Percentiles rank a stretch among this genome's conserved stretches.
Conservation (phyloP, 176 grass and related monocot species). For the Tillandsia leiboldiana region DNA sequence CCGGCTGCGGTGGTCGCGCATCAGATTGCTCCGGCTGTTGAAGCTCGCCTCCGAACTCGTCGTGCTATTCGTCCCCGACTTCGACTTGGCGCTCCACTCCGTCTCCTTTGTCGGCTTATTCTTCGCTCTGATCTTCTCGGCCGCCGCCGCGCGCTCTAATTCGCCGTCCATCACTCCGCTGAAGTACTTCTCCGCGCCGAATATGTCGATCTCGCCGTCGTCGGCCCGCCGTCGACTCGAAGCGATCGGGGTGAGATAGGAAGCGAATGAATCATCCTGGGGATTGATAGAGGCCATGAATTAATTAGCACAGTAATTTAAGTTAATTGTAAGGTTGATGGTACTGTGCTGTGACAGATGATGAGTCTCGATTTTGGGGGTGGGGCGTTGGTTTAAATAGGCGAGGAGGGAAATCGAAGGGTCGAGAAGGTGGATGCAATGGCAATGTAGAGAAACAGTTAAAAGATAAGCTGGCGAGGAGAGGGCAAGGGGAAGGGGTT, state of each 20-base stretch:
- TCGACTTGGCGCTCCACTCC: conserved; percentile 2
- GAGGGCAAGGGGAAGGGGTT: conserved; percentile 5
- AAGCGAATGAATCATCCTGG: conserved; percentile 30
- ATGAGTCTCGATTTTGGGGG: background rate
- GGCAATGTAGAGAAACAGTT: background rate
- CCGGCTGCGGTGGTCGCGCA: conserved; percentile 9
- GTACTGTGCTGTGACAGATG: conserved; percentile 1
- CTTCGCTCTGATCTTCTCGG: background rate
- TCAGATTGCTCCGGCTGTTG: conserved; percentile 45
- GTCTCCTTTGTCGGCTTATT: background rate
- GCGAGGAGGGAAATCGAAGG: background rate
- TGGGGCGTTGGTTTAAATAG: conserved; percentile 13
- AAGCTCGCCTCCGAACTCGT: conserved; percentile 26
- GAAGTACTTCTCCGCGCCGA: conserved; percentile 66
- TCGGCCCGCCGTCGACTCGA: conserved; percentile 28
- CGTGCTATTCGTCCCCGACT: conserved; percentile 12
- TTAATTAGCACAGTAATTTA: background rate
- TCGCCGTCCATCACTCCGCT: conserved; percentile 32
- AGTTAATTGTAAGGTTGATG: background rate
- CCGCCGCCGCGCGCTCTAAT: background rate
- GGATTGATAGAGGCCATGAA: conserved; percentile 17
- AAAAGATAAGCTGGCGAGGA: conserved; percentile 14
- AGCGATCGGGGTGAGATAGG: conserved; percentile 27
- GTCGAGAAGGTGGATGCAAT: background rate
- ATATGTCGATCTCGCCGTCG: conserved; percentile 70